Base-by-base conservation (phyloP, 345 rosid genomes). In the Citrus cavaleriei region DNA sequence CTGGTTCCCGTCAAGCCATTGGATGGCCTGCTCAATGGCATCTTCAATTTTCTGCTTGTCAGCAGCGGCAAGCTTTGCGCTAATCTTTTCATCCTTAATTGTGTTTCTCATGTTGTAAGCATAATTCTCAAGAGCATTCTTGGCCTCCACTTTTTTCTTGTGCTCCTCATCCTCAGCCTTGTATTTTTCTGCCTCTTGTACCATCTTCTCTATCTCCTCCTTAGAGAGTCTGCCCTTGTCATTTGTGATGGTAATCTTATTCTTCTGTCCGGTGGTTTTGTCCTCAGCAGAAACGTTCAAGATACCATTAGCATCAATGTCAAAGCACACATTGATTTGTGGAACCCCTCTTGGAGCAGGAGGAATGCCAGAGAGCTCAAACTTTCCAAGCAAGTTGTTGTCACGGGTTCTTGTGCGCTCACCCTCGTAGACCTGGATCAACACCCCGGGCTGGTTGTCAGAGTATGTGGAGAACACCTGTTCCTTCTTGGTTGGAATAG, bases 361-460 rank as follows among this genome's bases (percentile, higher is more conserved):
- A 6, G 93, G 93, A 28, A 89, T 88, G 70, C 91, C 90, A 1
- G 89, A 87, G 1, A 90, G 83, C 87, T 88, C 93, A 19, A 90
- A 90, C 66, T 90, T 90, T 57, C 93, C 93, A 18, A 90, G 80
- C 70, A 89, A 75, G 62, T 90, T 90, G 77, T 90, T 90, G 64
- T 90, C 93, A 2, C 86, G 81, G 3, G 93, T 89, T 27, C 93
- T 83, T 0, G 91, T 81, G 4, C 93, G 79, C 66, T 90, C 93
- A 9, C 92, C 93, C 61, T 90, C 93, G 0, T 79, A 90, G 12
- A 90, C 93, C n/a, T 90, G 92, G 68, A 90, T 89, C 83, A 90
- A 74, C 21, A 90, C 92, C 28, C 93, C 91, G 0, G 89, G 92
- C 75, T 90, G 93, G 74, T 90, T 90, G 68, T 90, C 93, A 0